phyloP scores from a whole-genome alignment of 108 stramenopile species.

The Seminavis robusta region DNA sequence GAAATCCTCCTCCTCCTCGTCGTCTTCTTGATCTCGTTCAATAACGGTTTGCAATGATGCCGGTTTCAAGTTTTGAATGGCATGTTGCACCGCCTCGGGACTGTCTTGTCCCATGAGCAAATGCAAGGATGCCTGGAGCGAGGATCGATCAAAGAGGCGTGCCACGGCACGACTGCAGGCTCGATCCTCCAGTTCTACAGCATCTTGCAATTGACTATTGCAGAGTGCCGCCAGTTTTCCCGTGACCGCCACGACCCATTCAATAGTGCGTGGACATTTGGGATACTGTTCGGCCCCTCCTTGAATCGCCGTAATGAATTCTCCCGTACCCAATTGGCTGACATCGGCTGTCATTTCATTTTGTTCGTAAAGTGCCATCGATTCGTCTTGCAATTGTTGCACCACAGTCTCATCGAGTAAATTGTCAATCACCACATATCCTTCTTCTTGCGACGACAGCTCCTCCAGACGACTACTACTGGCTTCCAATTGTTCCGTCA shows the following conservation, averaged over 20 bases:
- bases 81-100: constrained; percentile 3
- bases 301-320: constrained; percentile 20
- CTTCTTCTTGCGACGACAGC: constrained; percentile 2
- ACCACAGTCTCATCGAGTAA: constrained; percentile 16
- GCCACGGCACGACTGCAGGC: too few species aligned
- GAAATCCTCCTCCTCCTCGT: constrained; percentile 8
- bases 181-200: constrained; percentile 7
- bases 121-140: constrained; percentile 25
- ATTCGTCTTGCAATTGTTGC: constrained; percentile 23
- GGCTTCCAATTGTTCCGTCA: constrained; percentile 23
- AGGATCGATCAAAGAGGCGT: constrained; percentile 38
- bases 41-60: constrained; percentile 2
- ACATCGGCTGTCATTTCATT: constrained; percentile 32
- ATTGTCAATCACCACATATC: constrained; percentile 28
- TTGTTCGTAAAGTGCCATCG: constrained; percentile 10
- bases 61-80: neutral
- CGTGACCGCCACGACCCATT: constrained; percentile 29
- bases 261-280: constrained; percentile 29
- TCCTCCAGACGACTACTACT: constrained; percentile 7
- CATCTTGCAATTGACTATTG: too few species aligned
- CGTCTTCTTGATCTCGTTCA: too few species aligned
- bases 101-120: constrained; percentile 26
- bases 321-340: constrained; percentile 27
- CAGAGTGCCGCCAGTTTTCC: too few species aligned
- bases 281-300: constrained; percentile 42